Evolutionary conservation across 495 filamentous ascomycete species (phyloP), one percentile per base, ranked within the genome.

Genomic region (Hypoxylon fragiforme): DNA sequence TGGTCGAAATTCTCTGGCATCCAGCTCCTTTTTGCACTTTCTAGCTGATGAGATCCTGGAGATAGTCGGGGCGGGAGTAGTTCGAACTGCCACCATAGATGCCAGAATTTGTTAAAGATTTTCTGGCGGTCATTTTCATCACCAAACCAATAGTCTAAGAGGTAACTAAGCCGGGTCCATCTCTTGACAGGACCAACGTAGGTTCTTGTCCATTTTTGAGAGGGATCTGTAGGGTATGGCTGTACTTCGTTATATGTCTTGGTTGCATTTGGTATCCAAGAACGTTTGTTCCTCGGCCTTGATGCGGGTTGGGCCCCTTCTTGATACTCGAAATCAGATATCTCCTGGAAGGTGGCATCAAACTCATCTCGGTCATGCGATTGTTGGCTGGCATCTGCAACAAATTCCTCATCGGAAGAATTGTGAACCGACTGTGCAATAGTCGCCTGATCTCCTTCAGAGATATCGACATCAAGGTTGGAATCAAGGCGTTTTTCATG

Each of bases 131-230:
- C 40, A 14, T 65, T 66, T 50, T 68, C 63, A 5, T 75, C 73
- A 4, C 73, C 71, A 54, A 72, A 76, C 73, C 74, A 73, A 46
- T 66, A 62, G 42, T 77, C 71, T 7, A 74, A 54, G 6, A 77
- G 66, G 8, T 67, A 64, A 14, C 64, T 57, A 44, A 76, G 74
- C 1, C 74, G 63, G 1, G 74, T 74, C 64, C 74, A 77, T 38
- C 72, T 62, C 22, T 71, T 68, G 11, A 77, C 63, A 9, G 73
- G 73, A 1, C 75, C 75, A 44, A 72, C 66, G 46, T 76, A 77
- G 16, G 73, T 69, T 34, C 75, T 73, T 1, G 74, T 75, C 65
- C 65, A 68, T 61, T 70, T 75, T 22, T 68, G 65, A 18, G 73
- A 66, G 2, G 71, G 68, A 51, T 77, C 75, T 6, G 70, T 68